Evolutionary conservation across 768 basidiomycete genomes (phyloP).

Genomic region (Pleurotus platypus): DNA sequence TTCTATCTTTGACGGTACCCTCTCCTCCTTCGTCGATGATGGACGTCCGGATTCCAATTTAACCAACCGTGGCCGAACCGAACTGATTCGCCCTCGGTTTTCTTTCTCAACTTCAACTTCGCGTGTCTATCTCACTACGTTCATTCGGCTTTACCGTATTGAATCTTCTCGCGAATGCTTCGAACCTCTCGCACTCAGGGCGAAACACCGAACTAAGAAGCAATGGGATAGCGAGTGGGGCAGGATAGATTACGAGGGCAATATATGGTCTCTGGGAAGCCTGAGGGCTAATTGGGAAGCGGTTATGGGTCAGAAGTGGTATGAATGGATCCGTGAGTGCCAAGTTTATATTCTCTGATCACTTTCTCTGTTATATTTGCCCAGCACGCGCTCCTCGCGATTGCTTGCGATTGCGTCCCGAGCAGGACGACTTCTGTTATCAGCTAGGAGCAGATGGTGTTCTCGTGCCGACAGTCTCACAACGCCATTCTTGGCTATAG

Average conservation of each 20-base stretch:
- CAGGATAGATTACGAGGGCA: slow-evolving; percentile 64
- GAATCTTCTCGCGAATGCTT: background rate
- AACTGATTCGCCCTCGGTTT: background rate
- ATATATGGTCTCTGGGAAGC: slow-evolving; percentile 84
- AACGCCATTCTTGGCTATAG: no score
- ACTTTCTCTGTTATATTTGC: slow-evolving; percentile 8
- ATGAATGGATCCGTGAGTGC: slow-evolving; percentile 80
- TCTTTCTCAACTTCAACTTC: background rate
- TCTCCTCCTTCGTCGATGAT: background rate
- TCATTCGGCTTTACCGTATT: background rate
- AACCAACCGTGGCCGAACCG: background rate
- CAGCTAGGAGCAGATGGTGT: no score
- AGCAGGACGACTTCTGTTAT: no score
- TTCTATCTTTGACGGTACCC: background rate
- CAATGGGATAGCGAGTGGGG: slow-evolving; percentile 87
- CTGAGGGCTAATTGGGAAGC: slow-evolving; percentile 64
- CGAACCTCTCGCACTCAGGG: slow-evolving; percentile 30
- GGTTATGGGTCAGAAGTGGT: slow-evolving; percentile 70
- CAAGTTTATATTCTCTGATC: slow-evolving; percentile 1
- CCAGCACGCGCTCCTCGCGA: no score
- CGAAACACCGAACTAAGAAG: slow-evolving; percentile 37
- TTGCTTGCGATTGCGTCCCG: no score
- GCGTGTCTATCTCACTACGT: background rate
- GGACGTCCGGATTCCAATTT: background rate
- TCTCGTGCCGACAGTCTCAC: no score